Conservation (phyloP, 441 rosid species). For the Codiaeum variegatum region DNA sequence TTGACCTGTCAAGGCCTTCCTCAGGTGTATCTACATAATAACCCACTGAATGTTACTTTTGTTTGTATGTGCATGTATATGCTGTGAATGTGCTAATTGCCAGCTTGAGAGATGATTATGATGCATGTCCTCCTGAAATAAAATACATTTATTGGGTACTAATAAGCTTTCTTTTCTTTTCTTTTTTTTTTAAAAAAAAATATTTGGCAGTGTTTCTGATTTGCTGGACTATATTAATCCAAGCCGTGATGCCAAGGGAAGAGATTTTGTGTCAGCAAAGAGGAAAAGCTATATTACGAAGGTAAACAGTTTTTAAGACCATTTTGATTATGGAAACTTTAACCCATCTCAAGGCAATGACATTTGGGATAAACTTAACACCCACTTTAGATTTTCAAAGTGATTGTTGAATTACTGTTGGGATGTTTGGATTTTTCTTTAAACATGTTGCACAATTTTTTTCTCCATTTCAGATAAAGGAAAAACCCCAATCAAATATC, state of each 20-base stretch:
- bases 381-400: conserved; percentile 3
- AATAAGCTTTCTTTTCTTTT: conserved; percentile 27
- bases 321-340: neutral
- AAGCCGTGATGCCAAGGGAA: conserved; percentile 43
- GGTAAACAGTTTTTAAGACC: conserved; percentile 28
- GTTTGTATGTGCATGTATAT: neutral
- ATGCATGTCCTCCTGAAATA: conserved; percentile 2
- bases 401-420: neutral
- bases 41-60: neutral
- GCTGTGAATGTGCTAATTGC: neutral
- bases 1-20: neutral
- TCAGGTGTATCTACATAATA: neutral
- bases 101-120: conserved; percentile 2
- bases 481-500: conserved; percentile 44
- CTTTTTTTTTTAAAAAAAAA: too few species aligned
- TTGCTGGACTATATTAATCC: conserved; percentile 63
- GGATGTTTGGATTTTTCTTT: neutral
- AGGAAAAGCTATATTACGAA: conserved; percentile 51
- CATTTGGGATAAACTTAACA: neutral
- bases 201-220: conserved; percentile 60
- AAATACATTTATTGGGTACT: conserved; percentile 22
- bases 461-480: conserved; percentile 28
- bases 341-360: neutral
- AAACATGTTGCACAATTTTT: neutral
- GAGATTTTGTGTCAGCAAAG: conserved; percentile 32